phyloP scores from a whole-genome alignment of 768 basidiomycete species.

The Suillus subaureus region DNA sequence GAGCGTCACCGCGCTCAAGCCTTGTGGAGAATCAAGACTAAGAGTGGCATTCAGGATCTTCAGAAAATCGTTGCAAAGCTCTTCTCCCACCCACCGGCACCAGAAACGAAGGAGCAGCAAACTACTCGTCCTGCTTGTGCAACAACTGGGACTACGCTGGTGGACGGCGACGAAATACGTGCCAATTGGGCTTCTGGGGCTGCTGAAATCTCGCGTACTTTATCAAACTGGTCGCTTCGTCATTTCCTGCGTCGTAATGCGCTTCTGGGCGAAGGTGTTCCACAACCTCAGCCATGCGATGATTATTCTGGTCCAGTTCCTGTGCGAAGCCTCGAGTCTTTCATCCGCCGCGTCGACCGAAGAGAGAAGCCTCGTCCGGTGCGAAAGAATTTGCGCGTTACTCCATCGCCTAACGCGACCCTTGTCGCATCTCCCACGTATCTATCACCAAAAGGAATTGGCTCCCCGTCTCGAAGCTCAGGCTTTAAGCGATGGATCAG shows the following conservation, averaged over 20 bases:
- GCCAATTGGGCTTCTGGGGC: not conserved
- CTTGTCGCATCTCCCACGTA: constrained; percentile 9
- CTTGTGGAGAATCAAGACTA: not conserved
- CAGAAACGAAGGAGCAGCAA: not conserved
- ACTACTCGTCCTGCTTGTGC: not conserved
- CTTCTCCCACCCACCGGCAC: not conserved
- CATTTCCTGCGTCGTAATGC: not conserved
- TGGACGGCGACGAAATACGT: not conserved
- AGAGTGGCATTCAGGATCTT: not conserved
- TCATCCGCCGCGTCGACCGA: not conserved
- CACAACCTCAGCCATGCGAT: not conserved
- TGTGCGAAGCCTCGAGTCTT: not conserved
- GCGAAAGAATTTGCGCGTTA: not conserved
- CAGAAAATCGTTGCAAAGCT: not conserved
- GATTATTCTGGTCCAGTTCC: not conserved
- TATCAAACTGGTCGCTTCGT: not conserved
- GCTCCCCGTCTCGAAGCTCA: not conserved
- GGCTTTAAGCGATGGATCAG: constrained; percentile 11
- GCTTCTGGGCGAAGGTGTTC: not conserved
- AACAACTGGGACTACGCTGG: not conserved
- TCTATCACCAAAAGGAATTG: not conserved
- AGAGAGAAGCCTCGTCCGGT: not conserved
- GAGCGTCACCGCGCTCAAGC: constrained; percentile 4
- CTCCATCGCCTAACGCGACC: constrained; percentile 1
- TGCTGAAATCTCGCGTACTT: not conserved